Evolutionary conservation across 2,329 filamentous ascomycete species (phyloP).

Genomic region (Hymenoscyphus scutula): DNA sequence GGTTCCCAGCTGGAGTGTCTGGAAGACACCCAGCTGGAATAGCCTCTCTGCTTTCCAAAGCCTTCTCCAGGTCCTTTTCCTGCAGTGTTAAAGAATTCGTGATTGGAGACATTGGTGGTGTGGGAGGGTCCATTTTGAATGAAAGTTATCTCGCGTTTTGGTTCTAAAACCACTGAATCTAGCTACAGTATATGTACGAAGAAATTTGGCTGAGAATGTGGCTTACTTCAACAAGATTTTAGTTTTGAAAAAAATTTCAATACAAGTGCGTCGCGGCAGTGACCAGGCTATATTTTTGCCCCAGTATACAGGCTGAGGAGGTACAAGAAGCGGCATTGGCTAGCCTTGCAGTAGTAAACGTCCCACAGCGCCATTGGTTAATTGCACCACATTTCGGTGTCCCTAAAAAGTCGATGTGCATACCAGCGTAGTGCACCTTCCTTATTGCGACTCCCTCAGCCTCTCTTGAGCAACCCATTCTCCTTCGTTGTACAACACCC

Average conservation of each 20-base stretch:
- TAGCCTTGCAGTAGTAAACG: neutral
- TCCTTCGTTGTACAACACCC: slow-evolving; percentile 13
- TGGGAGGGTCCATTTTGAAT: neutral
- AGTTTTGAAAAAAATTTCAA: no score
- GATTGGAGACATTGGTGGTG: neutral
- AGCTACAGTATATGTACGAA: neutral
- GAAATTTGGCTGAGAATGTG: no score
- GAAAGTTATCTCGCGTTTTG: neutral
- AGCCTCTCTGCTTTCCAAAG: neutral
- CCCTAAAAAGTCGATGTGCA: neutral
- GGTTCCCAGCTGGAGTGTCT: neutral
- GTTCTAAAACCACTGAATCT: neutral
- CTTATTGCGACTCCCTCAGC: neutral
- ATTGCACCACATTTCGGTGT: neutral
- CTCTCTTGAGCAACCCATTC: slow-evolving; percentile 13
- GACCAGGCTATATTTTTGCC: no score
- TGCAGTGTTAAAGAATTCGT: neutral
- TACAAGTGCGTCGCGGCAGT: no score
- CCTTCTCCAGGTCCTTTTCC: neutral
- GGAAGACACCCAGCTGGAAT: neutral
- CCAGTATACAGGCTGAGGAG: no score
- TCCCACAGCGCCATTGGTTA: neutral
- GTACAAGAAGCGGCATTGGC: no score
- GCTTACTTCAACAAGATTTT: no score
- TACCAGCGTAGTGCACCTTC: neutral